phyloP scores from a whole-genome alignment of 2,329 filamentous ascomycete genomes.

The Cordyceps militaris region DNA sequence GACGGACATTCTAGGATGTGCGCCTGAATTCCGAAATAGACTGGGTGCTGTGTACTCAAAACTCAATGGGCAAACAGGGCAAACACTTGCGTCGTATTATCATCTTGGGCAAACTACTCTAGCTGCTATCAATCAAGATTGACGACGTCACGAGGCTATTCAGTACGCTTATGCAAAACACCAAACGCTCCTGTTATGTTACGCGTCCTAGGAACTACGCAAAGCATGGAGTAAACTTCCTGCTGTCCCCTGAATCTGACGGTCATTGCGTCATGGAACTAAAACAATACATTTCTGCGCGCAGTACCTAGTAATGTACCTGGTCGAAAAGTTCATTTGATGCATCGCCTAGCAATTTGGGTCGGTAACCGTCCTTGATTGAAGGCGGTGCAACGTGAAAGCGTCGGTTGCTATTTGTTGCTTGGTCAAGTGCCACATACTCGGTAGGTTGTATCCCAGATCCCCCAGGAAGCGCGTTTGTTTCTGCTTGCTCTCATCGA shows the following conservation, averaged over 20 bases:
- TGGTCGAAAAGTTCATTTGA: too few species aligned
- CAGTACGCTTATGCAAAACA: background rate
- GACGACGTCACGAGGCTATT: background rate
- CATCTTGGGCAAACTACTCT: background rate
- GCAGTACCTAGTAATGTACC: too few species aligned
- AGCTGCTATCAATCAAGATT: background rate
- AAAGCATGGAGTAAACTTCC: background rate
- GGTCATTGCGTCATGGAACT: too few species aligned
- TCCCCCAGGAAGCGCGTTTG: background rate
- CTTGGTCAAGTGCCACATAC: background rate
- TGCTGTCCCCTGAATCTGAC: too few species aligned
- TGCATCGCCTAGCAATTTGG: background rate
- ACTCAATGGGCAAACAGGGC: background rate
- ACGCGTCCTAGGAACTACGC: background rate
- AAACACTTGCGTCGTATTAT: conserved; percentile 2
- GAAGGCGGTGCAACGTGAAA: background rate
- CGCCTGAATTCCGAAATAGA: background rate
- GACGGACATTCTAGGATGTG: background rate
- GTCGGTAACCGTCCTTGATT: background rate
- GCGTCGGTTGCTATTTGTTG: background rate
- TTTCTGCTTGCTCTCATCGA: background rate
- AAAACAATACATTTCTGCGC: too few species aligned
- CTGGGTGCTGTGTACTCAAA: background rate
- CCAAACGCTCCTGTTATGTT: background rate
- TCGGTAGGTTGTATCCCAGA: background rate